phyloP scores from a whole-genome alignment of 805 yeast species.

The Babjeviella inositovora region DNA sequence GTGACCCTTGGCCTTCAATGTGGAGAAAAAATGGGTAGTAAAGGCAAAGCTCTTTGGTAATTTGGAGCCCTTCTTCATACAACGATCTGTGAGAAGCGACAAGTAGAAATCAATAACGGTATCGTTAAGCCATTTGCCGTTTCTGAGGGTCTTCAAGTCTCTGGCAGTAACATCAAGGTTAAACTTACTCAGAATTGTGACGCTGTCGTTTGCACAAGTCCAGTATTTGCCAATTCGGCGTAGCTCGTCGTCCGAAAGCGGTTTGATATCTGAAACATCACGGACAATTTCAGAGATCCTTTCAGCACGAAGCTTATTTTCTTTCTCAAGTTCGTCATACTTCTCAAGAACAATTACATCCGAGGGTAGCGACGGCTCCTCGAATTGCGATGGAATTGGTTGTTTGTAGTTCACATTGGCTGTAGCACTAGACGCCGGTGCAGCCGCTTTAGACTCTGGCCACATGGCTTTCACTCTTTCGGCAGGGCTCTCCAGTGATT shows the following conservation, averaged over 20 bases:
- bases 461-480: too few relatives aligned
- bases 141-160: conserved; percentile 60
- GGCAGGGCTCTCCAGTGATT: too few relatives aligned
- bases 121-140: conserved; percentile 80
- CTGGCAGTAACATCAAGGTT: conserved; percentile 41
- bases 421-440: too few relatives aligned
- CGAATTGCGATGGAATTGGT: too few relatives aligned
- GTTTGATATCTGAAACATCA: conserved; percentile 5
- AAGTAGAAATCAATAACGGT: conserved; percentile 76
- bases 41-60: conserved; percentile 42
- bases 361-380: too few relatives aligned
- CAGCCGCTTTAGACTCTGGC: too few relatives aligned
- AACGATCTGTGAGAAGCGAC: conserved; percentile 27
- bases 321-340: too few relatives aligned
- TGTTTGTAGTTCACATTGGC: too few relatives aligned
- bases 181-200: conserved; percentile 14
- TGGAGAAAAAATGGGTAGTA: conserved; percentile 79
- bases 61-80: conserved; percentile 8
- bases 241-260: conserved; percentile 13
- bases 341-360: too few relatives aligned
- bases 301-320: too few relatives aligned
- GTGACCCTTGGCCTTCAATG: conserved; percentile 59
- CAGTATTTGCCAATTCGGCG: conserved; percentile 15
- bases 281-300: too few relatives aligned
- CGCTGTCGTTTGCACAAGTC: conserved; percentile 8